These are phyloP conservation scores for Ophiocordyceps unilateralis DNA, from an alignment of 2,329 filamentous ascomycete genomes.

Conservation along the genomic window DNA sequence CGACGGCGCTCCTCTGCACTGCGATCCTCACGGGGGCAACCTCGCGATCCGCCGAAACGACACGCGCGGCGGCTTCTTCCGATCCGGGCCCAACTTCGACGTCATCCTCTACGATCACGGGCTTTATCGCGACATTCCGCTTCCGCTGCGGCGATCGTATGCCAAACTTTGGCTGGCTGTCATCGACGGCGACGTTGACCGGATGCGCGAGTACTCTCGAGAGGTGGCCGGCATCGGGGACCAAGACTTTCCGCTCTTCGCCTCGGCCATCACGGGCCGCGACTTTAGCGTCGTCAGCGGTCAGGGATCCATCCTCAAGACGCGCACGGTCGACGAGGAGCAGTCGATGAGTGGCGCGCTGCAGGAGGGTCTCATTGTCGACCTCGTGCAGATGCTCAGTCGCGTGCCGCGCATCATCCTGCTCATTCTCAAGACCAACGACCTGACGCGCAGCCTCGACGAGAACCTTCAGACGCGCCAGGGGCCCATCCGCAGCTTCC, in stretches of 20 bases:
- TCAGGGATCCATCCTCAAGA: constrained; percentile 35
- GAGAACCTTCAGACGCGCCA: constrained; percentile 68
- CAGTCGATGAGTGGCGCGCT: constrained; percentile 70
- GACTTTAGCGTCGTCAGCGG: constrained; percentile 64
- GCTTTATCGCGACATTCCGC: constrained; percentile 81
- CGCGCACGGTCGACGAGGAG: constrained; percentile 61
- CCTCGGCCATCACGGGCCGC: constrained; percentile 85
- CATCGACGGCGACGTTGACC: constrained; percentile 68
- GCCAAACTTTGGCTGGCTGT: constrained; percentile 97
- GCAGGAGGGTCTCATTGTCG: constrained; percentile 73
- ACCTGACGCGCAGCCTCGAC: constrained; percentile 82
- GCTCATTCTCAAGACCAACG: constrained; percentile 93
- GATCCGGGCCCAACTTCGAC: constrained; percentile 61
- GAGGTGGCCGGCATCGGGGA: constrained; percentile 82
- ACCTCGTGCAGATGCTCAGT: constrained; percentile 75
- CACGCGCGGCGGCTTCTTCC: constrained; percentile 26
- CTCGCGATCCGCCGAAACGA: constrained; percentile 75
- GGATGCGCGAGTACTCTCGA: constrained; percentile 76
- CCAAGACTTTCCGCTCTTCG: constrained; percentile 86
- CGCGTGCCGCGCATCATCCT: constrained; percentile 84
- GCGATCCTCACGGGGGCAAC: constrained; percentile 93
- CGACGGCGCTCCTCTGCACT: constrained; percentile 73
- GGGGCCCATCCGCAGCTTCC: constrained; percentile 46
- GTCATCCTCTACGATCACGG: constrained; percentile 95
- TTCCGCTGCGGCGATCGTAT: constrained; percentile 63